A percentile compares a stretch with the other conserved stretches of the same genome.
These are phyloP conservation scores for Puccinia horiana DNA, from an alignment of 1,284 basidiomycete species.

Conservation along the genomic window DNA sequence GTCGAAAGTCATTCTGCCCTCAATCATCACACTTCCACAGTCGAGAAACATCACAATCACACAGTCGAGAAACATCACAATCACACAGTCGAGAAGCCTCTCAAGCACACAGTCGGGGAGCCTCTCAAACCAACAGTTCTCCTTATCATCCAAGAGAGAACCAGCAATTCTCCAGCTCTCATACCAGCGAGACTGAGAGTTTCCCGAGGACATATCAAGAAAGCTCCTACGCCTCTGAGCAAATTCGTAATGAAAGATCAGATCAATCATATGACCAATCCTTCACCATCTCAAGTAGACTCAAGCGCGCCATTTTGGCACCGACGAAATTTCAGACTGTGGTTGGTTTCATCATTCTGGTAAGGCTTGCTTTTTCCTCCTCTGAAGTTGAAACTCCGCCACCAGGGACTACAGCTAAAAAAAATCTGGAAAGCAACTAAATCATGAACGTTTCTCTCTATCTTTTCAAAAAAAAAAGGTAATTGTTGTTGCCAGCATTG, in stretches of 20 bases:
- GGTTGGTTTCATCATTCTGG: constrained; percentile 25
- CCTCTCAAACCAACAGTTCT: not conserved
- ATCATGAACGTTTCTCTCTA: not conserved
- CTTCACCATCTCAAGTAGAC: constrained; percentile 47
- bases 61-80: constrained; percentile 10
- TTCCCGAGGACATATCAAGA: constrained; percentile 23
- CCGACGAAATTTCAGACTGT: constrained; percentile 27
- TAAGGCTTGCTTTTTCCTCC: not conserved
- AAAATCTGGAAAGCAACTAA: not conserved
- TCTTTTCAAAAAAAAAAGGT: not conserved
- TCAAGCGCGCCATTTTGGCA: constrained; percentile 29
- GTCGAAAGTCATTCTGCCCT: constrained; percentile 20
- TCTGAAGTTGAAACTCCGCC: not conserved
- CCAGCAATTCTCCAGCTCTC: not conserved
- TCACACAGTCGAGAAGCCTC: constrained; percentile 20
- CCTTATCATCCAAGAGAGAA: not conserved
- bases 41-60: constrained; percentile 8
- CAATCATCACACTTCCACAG: constrained; percentile 5
- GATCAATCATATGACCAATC: constrained; percentile 49
- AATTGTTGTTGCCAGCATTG: constrained; percentile 31
- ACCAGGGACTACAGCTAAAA: not conserved
- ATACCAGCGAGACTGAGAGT: constrained; percentile 31
- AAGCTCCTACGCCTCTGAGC: not conserved
- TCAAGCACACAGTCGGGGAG: not conserved
- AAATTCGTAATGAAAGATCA: constrained; percentile 20